These are phyloP conservation scores for Aspergillus pseudoglaucus DNA, from an alignment of 2,329 filamentous ascomycete genomes.

Conservation along the genomic window DNA sequence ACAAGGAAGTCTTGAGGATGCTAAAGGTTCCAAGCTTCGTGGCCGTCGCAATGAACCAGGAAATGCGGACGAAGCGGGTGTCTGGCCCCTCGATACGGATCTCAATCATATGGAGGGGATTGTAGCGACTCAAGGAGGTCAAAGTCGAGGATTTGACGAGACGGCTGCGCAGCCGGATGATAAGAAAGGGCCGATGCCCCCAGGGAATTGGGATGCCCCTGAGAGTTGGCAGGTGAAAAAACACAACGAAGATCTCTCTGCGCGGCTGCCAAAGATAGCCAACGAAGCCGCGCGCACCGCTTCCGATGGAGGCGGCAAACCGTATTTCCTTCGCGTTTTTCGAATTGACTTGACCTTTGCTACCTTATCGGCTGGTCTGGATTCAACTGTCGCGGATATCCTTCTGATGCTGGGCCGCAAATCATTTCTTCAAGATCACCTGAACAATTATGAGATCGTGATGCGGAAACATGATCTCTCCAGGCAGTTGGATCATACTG, in stretches of 20 bases:
- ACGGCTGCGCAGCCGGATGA: not conserved
- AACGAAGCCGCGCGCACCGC: constrained; percentile 65
- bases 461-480: constrained; percentile 88
- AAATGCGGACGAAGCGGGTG: constrained; percentile 50
- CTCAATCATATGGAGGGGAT: constrained; percentile 89
- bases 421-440: constrained; percentile 80
- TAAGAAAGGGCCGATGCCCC: constrained; percentile 17
- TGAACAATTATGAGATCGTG: constrained; percentile 93
- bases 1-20: constrained; percentile 32
- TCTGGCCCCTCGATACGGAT: constrained; percentile 80
- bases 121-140: constrained; percentile 34
- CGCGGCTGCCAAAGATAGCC: constrained; percentile 40
- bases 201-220: constrained; percentile 78
- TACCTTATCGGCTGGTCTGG: constrained; percentile 76
- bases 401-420: constrained; percentile 90
- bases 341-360: constrained; percentile 90
- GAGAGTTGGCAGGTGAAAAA: constrained; percentile 93
- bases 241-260: constrained; percentile 34
- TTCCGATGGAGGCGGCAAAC: constrained; percentile 65
- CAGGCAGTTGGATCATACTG: constrained; percentile 67
- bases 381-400: constrained; percentile 79
- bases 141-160: not conserved
- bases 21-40: constrained; percentile 19
- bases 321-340: constrained; percentile 93
- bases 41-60: constrained; percentile 27